These are phyloP conservation scores for Gossypium turneri DNA, from an alignment of 345 rosid genomes.

Conservation along the genomic window DNA sequence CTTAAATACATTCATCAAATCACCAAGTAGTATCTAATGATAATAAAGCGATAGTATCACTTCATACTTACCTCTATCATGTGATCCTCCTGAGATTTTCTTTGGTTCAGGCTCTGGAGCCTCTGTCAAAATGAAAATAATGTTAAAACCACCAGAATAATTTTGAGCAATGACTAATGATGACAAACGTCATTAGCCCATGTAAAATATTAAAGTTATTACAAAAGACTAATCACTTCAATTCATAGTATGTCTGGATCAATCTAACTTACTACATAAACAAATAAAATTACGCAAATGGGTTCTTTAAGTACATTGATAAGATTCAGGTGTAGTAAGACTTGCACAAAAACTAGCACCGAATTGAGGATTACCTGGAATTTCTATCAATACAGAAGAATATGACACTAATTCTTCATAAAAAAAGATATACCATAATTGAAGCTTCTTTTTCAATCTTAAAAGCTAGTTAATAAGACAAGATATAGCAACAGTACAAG, in stretches of 20 bases:
- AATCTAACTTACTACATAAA: background rate
- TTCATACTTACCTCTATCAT: constrained; percentile 53
- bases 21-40: background rate
- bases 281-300: background rate
- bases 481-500: background rate
- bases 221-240: background rate
- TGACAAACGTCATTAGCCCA: background rate
- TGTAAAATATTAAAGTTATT: background rate
- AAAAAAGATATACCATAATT: background rate
- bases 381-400: background rate
- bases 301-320: background rate
- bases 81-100: constrained; percentile 60
- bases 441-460: background rate
- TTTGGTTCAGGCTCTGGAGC: constrained; percentile 40
- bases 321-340: background rate
- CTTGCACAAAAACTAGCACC: background rate
- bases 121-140: constrained; percentile 39
- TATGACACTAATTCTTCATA: background rate
- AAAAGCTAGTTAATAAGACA: constrained; percentile 5
- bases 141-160: background rate
- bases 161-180: background rate
- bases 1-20: background rate
- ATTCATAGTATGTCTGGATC: background rate
- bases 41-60: background rate
- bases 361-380: background rate